Evolutionary conservation across 495 filamentous ascomycete species (phyloP).

Genomic region (Penicillium bialowiezense): DNA sequence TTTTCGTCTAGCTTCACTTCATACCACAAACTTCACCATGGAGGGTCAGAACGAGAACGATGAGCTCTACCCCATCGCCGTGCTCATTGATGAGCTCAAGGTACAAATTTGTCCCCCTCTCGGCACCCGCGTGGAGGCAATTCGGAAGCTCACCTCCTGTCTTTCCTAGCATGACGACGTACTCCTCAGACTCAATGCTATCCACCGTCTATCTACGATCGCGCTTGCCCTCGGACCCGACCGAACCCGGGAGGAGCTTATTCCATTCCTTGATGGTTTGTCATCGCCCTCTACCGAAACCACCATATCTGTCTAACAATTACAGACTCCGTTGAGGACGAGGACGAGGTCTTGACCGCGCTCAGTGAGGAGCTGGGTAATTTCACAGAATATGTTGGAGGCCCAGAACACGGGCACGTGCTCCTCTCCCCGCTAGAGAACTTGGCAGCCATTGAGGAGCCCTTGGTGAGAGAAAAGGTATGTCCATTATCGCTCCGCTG

Average conservation of each 20-base stretch:
- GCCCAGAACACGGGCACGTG: constrained; percentile 89
- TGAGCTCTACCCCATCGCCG: constrained; percentile 98
- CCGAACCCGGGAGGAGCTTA: constrained; percentile 93
- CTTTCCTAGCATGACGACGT: constrained; percentile 88
- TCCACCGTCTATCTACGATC: constrained; percentile 96
- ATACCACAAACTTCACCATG: constrained; percentile 48
- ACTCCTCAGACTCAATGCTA: constrained; percentile 93
- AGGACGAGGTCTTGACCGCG: constrained; percentile 96
- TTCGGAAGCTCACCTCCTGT: constrained; percentile 23
- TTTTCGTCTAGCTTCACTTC: constrained; percentile 18
- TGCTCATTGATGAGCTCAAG: constrained; percentile 99
- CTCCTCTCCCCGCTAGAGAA: constrained; percentile 97
- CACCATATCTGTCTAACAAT: constrained; percentile 24
- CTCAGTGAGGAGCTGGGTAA: constrained; percentile 92
- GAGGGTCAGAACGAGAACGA: constrained; percentile 76
- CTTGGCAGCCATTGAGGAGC: constrained; percentile 96
- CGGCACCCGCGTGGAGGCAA: constrained; percentile 2
- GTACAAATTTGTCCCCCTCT: constrained; percentile 43
- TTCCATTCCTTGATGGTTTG: constrained; percentile 96
- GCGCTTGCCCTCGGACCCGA: constrained; percentile 92
- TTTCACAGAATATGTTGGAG: constrained; percentile 97
- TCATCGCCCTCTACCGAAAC: constrained; percentile 15
- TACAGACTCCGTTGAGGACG: constrained; percentile 95
- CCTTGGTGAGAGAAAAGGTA: constrained; percentile 95
- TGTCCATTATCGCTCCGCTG: neutral